Conservation (phyloP, 306 rosid species). For the Vigna unguiculata region DNA sequence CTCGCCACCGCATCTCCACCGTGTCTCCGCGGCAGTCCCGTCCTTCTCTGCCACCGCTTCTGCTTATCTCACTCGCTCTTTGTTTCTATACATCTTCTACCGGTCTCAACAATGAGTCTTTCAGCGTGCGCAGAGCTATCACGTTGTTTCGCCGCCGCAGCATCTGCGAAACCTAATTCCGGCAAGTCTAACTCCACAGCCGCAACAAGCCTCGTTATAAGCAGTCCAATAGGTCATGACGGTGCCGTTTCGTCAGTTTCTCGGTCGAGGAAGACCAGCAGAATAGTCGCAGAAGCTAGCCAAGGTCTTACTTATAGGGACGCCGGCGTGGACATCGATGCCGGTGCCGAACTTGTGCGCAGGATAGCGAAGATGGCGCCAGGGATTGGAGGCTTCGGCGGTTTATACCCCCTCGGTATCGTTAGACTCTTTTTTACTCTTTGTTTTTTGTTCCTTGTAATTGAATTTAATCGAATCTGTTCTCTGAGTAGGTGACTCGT, state of each 20-base stretch:
- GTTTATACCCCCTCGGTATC: slow-evolving; percentile 84
- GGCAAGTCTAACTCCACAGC: slow-evolving; percentile 7
- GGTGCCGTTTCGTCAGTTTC: slow-evolving; percentile 38
- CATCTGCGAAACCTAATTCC: slow-evolving; percentile 37
- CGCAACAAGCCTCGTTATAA: not conserved
- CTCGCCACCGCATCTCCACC: slow-evolving; percentile 28
- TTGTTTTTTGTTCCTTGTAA: not conserved
- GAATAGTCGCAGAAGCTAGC: slow-evolving; percentile 15
- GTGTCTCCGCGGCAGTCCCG: not conserved
- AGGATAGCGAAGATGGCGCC: slow-evolving; percentile 95
- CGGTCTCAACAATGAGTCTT: slow-evolving; percentile 21
- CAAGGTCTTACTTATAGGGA: slow-evolving; percentile 78
- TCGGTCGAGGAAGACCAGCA: slow-evolving; percentile 20
- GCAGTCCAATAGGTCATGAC: not conserved
- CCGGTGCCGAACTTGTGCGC: slow-evolving; percentile 87
- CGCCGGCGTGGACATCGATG: slow-evolving; percentile 94
- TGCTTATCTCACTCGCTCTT: not conserved
- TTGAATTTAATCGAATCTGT: slow-evolving; percentile 14
- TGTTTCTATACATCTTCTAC: not conserved
- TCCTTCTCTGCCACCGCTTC: no score
- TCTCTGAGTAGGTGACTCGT: slow-evolving; percentile 68
- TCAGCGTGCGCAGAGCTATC: slow-evolving; percentile 42
- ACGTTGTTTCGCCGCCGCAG: slow-evolving; percentile 8
- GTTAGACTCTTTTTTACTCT: not conserved
- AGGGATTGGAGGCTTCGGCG: slow-evolving; percentile 94